Evolutionary conservation across 208 protist species (phyloP), one percentile per base, ranked within the genome.

Genomic region (Acanthamoeba triangularis): DNA sequence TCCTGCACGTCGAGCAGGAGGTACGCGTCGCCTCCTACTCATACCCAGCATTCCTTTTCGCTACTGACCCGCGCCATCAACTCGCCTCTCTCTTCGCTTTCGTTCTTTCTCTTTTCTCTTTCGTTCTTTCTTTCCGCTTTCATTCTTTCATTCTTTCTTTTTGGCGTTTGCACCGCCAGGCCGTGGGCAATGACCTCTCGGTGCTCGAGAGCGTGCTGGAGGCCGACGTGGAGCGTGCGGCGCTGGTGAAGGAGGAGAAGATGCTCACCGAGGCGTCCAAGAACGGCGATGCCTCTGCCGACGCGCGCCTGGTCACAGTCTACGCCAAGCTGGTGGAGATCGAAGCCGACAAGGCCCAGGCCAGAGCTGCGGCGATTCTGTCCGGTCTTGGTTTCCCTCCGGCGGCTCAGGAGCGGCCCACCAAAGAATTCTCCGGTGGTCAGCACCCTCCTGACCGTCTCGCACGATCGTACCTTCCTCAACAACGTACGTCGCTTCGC

Each of bases 401-500:
- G 14, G 84, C 95, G 4, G 96, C 93, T 56, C 65, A 88, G 91
- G 61, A 93, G 13, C 96, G 96, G 61, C 92, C 78, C 44, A 96
- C 95, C 0, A 95, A 95, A 33, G 95, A 97, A 67, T 96, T 98
- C 25, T 99, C 98, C 54, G 99, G 99, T 97, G 99, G 99, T 85
- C 74, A 98, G 99, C 96, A 99, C 98, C 78, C 97, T 99, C 23
- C 97, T 99, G 52, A 98, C 99, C 96, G 98, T 99, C 61, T 99
- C 99, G 30, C 99, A 99, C 97, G 99, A 98, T 54, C 96, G 97
- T 72, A 99, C 99, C 95, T 99, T 99, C 97, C 98, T 99, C 95
- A 99, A 99, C 97, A 98, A 97, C 82, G 98, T 99, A 56, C 63
- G 90, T 84, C 16, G 13, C 25, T 44, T 52, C 10, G 13, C 80